A percentile compares a stretch with the other conserved stretches of the same genome.
These are phyloP conservation scores for Suaeda aralocaspica DNA, from an alignment of 148 eudicot genomes.

Conservation along the genomic window DNA sequence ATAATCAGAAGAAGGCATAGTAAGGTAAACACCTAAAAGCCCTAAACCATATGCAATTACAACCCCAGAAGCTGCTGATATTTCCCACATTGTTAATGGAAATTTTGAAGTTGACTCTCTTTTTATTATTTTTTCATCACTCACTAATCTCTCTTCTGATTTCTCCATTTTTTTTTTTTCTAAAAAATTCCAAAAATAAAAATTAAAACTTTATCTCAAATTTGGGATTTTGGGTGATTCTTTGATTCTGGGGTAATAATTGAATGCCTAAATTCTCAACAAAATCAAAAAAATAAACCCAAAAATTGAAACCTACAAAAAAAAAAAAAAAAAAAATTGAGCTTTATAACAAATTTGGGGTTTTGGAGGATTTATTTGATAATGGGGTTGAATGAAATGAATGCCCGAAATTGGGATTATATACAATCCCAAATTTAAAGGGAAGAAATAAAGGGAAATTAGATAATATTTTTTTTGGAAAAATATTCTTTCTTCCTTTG, in stretches of 20 bases:
- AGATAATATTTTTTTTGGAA: constrained; percentile 7
- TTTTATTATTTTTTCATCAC: constrained; percentile 21
- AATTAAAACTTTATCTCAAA: constrained; percentile 6
- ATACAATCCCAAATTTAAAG: constrained; percentile 4
- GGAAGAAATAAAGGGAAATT: background rate
- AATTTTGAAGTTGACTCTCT: constrained; percentile 31
- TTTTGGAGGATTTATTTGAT: background rate
- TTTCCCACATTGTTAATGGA: constrained; percentile 71
- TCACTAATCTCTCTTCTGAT: constrained; percentile 23
- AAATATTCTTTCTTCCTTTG: constrained; percentile 6
- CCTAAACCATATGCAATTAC: constrained; percentile 55
- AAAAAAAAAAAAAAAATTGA: constrained; percentile 7
- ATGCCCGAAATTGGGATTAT: background rate
- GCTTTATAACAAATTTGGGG: constrained; percentile 5
- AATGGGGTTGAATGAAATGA: background rate
- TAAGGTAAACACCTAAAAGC: constrained; percentile 63
- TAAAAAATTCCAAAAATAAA: background rate
- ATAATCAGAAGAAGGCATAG: constrained; percentile 92
- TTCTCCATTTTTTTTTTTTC: constrained; percentile 23
- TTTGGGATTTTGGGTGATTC: constrained; percentile 4
- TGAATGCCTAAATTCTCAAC: background rate
- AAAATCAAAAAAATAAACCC: too few relatives aligned
- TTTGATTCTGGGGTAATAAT: background rate
- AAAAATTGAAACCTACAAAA: background rate
- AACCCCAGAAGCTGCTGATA: constrained; percentile 52